Evolutionary conservation across 2,329 filamentous ascomycete species (phyloP), one percentile per base, ranked within the genome.

Genomic region (Fusarium mundagurra): DNA sequence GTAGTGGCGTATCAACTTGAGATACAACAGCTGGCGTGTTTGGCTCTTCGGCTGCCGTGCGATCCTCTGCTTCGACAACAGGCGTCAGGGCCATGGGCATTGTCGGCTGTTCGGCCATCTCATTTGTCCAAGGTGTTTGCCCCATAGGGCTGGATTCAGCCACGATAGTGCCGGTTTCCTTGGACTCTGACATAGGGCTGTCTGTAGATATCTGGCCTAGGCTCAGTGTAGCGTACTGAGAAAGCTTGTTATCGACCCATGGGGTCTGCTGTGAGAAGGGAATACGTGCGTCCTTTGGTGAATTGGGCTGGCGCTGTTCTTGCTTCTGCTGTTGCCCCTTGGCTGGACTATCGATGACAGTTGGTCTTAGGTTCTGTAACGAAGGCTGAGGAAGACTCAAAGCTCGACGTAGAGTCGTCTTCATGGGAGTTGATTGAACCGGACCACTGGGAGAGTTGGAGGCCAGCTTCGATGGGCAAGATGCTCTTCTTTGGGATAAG

Each of bases 251-350:
- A 22, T 18, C 41, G 12, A 67, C 69, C 78, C 78, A 79, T 27
- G 78, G 78, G 27, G 76, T 79, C 48, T 79, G 78, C 29, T 79
- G 76, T 17, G 78, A 79, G 36, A 63, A 48, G 14, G 70, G 43
- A 47, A 79, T 31, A 44, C 54, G 61, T 9, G n/a, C 14, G 24
- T 55, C 39, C 50, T 53, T 57, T 38, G 64, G 63, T 24, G 54
- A 31, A n/a, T 22, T 34, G 14, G 44, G 29, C 14, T 53, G 54
- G 44, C 39, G 44, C 33, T 50, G 29, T 39, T 57, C 43, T n/a
- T 44, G 50, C 27, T 33, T 33, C 16, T 48, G 12, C 18, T 39
- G 48, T 34, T 18, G 36, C 11, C 58, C 44, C 17, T 41, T 29
- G 14, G 38, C 27, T 8, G 47, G 41, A 24, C 33, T 29, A 48